phyloP scores from a whole-genome alignment of 305 asterid species.

The Fraxinus greggii region DNA sequence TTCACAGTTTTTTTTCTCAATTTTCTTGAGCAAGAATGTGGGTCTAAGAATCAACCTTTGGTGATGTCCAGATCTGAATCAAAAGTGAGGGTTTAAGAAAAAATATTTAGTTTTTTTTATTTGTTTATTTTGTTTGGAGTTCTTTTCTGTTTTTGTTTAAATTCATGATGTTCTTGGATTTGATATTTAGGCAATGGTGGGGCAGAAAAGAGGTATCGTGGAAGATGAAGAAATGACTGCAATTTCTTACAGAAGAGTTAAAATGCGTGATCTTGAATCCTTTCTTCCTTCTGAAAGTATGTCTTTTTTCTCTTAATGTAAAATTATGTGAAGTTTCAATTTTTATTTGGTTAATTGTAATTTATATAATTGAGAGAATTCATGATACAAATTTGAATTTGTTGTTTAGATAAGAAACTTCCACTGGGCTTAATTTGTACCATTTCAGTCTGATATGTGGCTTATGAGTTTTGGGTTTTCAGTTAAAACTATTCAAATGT shows the following conservation, averaged over 20 bases:
- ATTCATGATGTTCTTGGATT: conserved; percentile 8
- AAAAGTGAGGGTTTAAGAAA: conserved; percentile 36
- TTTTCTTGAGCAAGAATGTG: conserved; percentile 16
- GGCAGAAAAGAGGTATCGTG: conserved; percentile 37
- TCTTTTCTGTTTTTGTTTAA: neutral
- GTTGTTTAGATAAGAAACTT: neutral
- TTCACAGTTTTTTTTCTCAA: neutral
- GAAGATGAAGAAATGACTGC: conserved; percentile 47
- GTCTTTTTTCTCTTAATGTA: neutral
- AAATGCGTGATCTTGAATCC: conserved; percentile 49
- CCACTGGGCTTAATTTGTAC: neutral
- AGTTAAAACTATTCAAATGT: neutral
- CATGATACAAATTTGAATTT: neutral
- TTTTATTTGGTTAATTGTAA: neutral
- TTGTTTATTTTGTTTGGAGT: neutral
- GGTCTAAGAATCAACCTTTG: conserved; percentile 26
- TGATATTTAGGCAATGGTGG: conserved; percentile 38
- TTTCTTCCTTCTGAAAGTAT: conserved; percentile 47
- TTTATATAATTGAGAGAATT: neutral
- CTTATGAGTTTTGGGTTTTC: neutral
- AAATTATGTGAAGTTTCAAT: neutral
- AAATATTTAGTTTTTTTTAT: neutral
- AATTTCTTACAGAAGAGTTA: conserved; percentile 42
- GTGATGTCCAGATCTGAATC: conserved; percentile 47
- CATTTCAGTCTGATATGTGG: neutral